phyloP scores from a whole-genome alignment of 768 basidiomycete species.

The Pulveroboletus ravenelii region DNA sequence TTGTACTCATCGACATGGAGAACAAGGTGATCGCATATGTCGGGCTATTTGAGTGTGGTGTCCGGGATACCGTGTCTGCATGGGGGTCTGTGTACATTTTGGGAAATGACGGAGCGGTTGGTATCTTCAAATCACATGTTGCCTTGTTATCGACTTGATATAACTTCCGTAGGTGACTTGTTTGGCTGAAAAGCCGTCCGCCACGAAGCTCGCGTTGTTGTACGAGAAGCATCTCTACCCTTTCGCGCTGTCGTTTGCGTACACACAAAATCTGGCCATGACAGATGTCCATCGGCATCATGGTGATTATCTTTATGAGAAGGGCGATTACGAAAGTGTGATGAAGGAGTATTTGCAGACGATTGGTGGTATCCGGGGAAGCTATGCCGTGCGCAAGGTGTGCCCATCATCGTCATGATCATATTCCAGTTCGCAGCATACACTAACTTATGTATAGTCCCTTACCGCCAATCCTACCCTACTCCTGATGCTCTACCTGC shows the following conservation, averaged over 20 bases:
- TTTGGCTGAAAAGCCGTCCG: conserved; percentile 73
- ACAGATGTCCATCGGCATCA: conserved; percentile 89
- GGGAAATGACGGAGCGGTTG: conserved; percentile 71
- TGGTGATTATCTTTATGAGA: conserved; percentile 86
- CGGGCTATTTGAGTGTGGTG: conserved; percentile 75
- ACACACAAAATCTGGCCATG: conserved; percentile 73
- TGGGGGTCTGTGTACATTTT: conserved; percentile 81
- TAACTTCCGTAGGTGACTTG: conserved; percentile 46
- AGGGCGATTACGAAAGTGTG: conserved; percentile 88
- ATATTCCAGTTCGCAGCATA: background rate
- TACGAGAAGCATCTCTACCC: conserved; percentile 75
- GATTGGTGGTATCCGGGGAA: conserved; percentile 83
- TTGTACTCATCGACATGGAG: conserved; percentile 86
- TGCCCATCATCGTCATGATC: background rate
- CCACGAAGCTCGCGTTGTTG: conserved; percentile 80
- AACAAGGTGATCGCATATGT: conserved; percentile 88
- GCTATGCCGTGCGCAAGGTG: conserved; percentile 97
- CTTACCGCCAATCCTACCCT: conserved; percentile 95
- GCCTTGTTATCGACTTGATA: background rate
- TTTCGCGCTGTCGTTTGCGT: conserved; percentile 79
- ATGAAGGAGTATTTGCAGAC: conserved; percentile 93
- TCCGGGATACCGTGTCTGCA: conserved; percentile 74
- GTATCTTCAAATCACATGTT: conserved; percentile 13
- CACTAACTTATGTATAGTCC: conserved; percentile 50
- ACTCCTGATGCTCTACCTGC: conserved; percentile 91